Evolutionary conservation across 148 eudicot species (phyloP).

Genomic region (Limonium bicolor): DNA sequence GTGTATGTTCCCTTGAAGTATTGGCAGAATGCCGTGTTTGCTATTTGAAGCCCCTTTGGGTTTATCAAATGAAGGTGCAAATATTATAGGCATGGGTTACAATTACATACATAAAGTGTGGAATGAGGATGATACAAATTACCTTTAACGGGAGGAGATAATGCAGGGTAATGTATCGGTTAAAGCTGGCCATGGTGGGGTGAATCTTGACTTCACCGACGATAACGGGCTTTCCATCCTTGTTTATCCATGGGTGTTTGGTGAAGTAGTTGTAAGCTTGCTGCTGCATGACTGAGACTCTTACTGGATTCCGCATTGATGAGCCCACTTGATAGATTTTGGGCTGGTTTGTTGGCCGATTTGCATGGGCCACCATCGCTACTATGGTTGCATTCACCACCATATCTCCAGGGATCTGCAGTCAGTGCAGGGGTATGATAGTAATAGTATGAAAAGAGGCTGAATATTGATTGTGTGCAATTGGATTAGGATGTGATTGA

Average conservation of each 20-base stretch:
- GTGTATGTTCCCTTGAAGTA: conserved; percentile 21
- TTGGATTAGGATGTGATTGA: neutral
- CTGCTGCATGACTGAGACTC: conserved; percentile 17
- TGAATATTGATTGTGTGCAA: neutral
- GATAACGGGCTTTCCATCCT: conserved; percentile 37
- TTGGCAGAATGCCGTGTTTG: conserved; percentile 36
- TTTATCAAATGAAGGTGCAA: too few relatives aligned
- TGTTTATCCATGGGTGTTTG: conserved; percentile 41
- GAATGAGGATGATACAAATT: neutral
- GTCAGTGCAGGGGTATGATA: neutral
- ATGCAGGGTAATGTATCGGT: conserved; percentile 33
- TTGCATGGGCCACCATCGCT: conserved; percentile 19
- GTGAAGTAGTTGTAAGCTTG: conserved; percentile 26
- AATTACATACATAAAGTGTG: neutral
- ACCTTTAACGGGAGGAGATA: conserved; percentile 68
- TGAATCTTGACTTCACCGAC: conserved; percentile 33
- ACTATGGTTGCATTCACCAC: conserved; percentile 7
- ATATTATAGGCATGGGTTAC: neutral
- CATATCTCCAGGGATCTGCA: conserved; percentile 10
- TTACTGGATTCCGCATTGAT: conserved; percentile 33
- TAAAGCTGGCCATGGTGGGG: conserved; percentile 42
- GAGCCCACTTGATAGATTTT: conserved; percentile 51
- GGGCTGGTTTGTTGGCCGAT: conserved; percentile 8
- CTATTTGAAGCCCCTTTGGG: conserved; percentile 29
- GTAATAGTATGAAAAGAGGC: neutral